Conservation (phyloP, 768 basidiomycete genomes). For the Mycena metata region DNA sequence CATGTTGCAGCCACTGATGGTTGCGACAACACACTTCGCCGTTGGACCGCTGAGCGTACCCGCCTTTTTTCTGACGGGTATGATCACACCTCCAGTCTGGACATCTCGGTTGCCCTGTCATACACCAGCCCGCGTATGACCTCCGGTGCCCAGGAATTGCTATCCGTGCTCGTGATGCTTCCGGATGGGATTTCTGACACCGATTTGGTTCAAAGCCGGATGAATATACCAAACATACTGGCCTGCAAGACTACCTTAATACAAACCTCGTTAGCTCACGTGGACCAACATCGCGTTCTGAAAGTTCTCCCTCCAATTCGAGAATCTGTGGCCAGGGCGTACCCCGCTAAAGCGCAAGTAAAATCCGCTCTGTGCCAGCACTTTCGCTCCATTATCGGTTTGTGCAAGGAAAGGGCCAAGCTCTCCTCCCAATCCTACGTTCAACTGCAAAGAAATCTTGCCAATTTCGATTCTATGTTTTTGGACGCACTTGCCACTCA, state of each 20-base stretch:
- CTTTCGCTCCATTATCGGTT: not conserved
- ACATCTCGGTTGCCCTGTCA: no score
- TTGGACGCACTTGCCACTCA: not conserved
- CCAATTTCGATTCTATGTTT: not conserved
- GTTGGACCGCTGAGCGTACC: no score
- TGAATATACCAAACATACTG: not conserved
- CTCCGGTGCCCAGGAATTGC: constrained; percentile 12
- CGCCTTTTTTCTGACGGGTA: no score
- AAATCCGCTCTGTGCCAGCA: not conserved
- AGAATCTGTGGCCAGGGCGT: constrained; percentile 6
- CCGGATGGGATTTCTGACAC: constrained; percentile 16
- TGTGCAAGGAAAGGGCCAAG: constrained; percentile 1
- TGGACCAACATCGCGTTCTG: not conserved
- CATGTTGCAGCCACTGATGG: no score
- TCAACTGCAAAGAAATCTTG: constrained; percentile 4
- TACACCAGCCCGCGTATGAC: no score
- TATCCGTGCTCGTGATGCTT: constrained; percentile 14
- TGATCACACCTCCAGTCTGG: no score
- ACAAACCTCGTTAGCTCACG: constrained; percentile 13
- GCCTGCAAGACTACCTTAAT: constrained; percentile 10
- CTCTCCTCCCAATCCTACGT: not conserved
- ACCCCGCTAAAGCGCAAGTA: not conserved
- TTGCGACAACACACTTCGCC: no score
- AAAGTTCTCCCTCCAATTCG: constrained; percentile 11
- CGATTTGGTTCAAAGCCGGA: constrained; percentile 3